Conservation (phyloP, 2,329 filamentous ascomycete genomes). For the Fusarium sp. region DNA sequence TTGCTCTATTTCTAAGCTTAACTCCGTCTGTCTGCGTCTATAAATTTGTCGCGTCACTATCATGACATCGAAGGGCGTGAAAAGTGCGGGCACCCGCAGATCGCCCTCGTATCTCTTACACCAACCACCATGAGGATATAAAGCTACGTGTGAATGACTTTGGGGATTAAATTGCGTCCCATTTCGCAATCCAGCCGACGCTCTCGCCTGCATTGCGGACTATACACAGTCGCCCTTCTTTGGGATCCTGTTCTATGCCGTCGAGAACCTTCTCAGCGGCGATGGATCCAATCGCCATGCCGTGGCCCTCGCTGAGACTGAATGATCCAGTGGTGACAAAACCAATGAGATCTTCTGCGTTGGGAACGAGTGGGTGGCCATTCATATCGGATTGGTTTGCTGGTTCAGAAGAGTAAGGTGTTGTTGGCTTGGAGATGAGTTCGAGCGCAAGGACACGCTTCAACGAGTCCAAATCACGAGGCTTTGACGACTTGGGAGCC, state of each 20-base stretch:
- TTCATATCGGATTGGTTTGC: conserved; percentile 52
- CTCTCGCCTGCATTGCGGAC: conserved; percentile 81
- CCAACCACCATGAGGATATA: background rate
- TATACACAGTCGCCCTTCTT: conserved; percentile 71
- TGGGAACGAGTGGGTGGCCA: conserved; percentile 73
- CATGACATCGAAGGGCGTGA: conserved; percentile 17
- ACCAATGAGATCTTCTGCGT: conserved; percentile 78
- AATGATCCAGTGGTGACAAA: conserved; percentile 90
- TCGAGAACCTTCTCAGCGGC: conserved; percentile 64
- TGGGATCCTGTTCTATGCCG: conserved; percentile 43
- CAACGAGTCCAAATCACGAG: conserved; percentile 48
- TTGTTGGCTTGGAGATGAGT: conserved; percentile 52
- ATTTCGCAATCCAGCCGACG: conserved; percentile 78
- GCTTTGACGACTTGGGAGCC: conserved; percentile 23
- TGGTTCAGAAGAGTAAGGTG: conserved; percentile 46
- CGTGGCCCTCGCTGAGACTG: conserved; percentile 77
- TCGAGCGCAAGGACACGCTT: conserved; percentile 58
- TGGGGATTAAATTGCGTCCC: conserved; percentile 68
- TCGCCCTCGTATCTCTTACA: background rate
- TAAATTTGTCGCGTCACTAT: conserved; percentile 16
- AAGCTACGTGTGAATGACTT: background rate
- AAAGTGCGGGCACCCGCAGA: background rate
- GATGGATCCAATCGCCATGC: conserved; percentile 77
- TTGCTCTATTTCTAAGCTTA: conserved; percentile 23
- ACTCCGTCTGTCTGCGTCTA: background rate